phyloP scores from a whole-genome alignment of 2,329 filamentous ascomycete genomes.

The Aspergillus ochraceus region DNA sequence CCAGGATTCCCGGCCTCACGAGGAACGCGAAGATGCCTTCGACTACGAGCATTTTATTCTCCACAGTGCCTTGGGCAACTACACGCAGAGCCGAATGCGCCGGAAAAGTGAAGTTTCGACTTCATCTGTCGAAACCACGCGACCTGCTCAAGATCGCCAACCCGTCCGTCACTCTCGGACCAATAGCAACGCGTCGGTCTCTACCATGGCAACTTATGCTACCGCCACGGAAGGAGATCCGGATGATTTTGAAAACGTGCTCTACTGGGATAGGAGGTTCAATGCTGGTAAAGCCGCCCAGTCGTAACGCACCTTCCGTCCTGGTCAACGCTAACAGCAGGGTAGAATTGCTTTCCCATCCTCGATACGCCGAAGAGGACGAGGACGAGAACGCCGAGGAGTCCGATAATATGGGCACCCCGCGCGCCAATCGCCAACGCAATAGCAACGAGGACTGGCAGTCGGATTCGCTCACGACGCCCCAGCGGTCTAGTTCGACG shows the following conservation, averaged over 20 bases:
- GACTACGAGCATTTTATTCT: constrained; percentile 96
- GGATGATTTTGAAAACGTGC: constrained; percentile 42
- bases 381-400: constrained; percentile 19
- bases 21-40: constrained; percentile 91
- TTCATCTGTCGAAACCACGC: constrained; percentile 54
- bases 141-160: constrained; percentile 27
- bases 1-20: constrained; percentile 70
- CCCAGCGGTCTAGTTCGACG: constrained; percentile 26
- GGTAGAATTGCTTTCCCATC: constrained; percentile 29
- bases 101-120: constrained; percentile 40
- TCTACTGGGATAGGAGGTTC: constrained; percentile 41
- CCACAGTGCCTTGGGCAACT: constrained; percentile 81
- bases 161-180: constrained; percentile 47
- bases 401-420: constrained; percentile 22
- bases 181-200: constrained; percentile 60
- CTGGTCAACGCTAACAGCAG: neutral
- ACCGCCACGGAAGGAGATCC: constrained; percentile 59
- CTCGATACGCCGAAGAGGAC: constrained; percentile 15
- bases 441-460: neutral
- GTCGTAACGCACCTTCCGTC: neutral
- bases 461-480: constrained; percentile 27
- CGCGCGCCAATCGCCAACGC: constrained; percentile 20
- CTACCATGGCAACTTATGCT: constrained; percentile 62
- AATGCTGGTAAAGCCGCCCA: constrained; percentile 31
- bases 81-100: constrained; percentile 33